A percentile compares a stretch with the other conserved stretches of the same genome.
phyloP scores from a whole-genome alignment of 306 rosid genomes.

The Senna tora region DNA sequence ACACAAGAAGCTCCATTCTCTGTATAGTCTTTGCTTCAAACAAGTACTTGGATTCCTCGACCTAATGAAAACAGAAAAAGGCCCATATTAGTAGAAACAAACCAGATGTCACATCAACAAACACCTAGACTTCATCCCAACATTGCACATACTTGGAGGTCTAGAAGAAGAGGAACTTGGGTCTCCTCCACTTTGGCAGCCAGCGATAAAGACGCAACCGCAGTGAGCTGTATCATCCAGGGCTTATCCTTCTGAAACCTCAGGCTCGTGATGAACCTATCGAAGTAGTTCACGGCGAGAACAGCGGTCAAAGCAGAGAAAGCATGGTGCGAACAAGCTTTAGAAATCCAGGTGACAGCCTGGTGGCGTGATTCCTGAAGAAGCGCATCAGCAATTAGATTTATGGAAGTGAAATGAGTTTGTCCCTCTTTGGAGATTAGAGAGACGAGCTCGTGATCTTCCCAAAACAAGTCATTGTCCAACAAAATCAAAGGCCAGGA shows the following conservation, averaged over 20 bases:
- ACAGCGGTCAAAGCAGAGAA: slow-evolving; percentile 69
- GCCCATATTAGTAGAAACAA: slow-evolving; percentile 11
- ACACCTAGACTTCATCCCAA: slow-evolving; percentile 30
- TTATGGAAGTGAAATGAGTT: slow-evolving; percentile 38
- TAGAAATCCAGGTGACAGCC: slow-evolving; percentile 64
- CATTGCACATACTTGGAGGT: slow-evolving; percentile 64
- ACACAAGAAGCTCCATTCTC: slow-evolving; percentile 86
- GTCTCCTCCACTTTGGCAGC: slow-evolving; percentile 91
- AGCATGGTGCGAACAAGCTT: slow-evolving; percentile 50
- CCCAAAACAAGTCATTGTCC: slow-evolving; percentile 58
- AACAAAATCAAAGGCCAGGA: slow-evolving; percentile 39
- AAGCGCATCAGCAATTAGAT: slow-evolving; percentile 37
- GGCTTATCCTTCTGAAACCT: slow-evolving; percentile 61
- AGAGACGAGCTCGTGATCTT: slow-evolving; percentile 52
- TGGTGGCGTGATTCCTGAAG: slow-evolving; percentile 49
- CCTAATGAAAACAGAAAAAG: slow-evolving; percentile 49
- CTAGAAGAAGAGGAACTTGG: slow-evolving; percentile 70
- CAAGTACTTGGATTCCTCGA: slow-evolving; percentile 64
- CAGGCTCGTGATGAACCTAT: slow-evolving; percentile 58
- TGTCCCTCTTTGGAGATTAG: slow-evolving; percentile 62
- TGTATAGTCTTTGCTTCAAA: slow-evolving; percentile 82
- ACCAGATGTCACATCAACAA: slow-evolving; percentile 34
- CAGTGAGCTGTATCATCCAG: slow-evolving; percentile 75
- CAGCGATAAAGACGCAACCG: slow-evolving; percentile 72
- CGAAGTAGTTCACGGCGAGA: slow-evolving; percentile 80